Base-by-base conservation (phyloP, 2,329 filamentous ascomycete species). In the Apiospora sp. region DNA sequence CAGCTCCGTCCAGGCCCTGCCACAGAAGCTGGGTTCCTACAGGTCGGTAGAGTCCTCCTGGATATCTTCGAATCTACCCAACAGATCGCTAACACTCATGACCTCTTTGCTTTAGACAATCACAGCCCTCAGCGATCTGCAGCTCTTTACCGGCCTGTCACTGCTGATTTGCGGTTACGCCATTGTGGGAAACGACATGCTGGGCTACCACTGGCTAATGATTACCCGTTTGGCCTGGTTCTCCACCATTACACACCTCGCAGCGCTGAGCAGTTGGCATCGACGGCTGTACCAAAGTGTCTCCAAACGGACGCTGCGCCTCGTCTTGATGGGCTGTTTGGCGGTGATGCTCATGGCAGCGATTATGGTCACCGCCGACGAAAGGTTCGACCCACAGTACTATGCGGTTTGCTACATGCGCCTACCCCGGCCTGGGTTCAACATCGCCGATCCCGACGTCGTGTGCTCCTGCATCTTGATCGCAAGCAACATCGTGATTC, bases 221-320 rank as follows among this genome's bases (percentile, higher is more conserved):
- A 51, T 72, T 14, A 67, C 68, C 8, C 68, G 68, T 24, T 27
- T 72, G 1, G 67, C 71, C 22, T 72, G 71, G 71, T 68, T 72
- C 8, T 72, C 71, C 14, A 72, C 49, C 48, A 48, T 67, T 10
- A 51, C 68, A 14, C 71, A 72, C 13, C 49, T 69, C 2, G 67
- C 71, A 10, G 71, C 71, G 10, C 19, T 72, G 30, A 72, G 51
- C 3, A 34, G 7, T 34, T 58, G 51, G 51, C 27, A 16, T 5
- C 27, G 14, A 4, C 51, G 30, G 4, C 51, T 14, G 5, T 27
- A 6, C 0, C 14, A 30, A 4, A 30, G 7, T 14, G 19, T 14
- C 4, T 14, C 19, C 27, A 58, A 34, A 34, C 27, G 14, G 1
- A 4, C 30, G 27, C 4, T 58, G 12, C 51, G 51, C 5, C 27